These are phyloP conservation scores for Sparassis latifolia DNA, from an alignment of 1,284 basidiomycete species.

Conservation along the genomic window DNA sequence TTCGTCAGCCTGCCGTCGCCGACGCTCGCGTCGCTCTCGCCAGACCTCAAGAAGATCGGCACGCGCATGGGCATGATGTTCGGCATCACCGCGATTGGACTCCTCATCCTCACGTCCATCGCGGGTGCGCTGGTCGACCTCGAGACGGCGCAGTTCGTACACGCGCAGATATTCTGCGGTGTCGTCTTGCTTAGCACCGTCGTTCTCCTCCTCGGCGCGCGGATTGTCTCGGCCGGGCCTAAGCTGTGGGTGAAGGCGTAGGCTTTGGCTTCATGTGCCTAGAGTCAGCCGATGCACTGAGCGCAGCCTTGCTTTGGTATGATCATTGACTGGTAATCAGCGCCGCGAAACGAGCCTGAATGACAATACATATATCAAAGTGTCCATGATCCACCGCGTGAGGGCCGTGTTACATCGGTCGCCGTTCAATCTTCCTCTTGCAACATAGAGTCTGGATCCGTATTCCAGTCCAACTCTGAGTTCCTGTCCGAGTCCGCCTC, in stretches of 20 bases:
- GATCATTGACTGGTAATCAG: no score
- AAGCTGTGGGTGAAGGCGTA: constrained; percentile 3
- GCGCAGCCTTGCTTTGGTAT: no score
- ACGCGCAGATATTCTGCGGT: constrained; percentile 7
- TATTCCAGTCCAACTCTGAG: no score
- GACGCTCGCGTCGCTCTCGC: constrained; percentile 2
- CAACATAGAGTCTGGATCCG: no score
- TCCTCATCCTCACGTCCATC: constrained; percentile 8
- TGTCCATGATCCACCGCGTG: no score
- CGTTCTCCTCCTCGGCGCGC: background rate
- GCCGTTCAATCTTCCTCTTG: no score
- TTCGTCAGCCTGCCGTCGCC: constrained; percentile 6
- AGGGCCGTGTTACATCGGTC: no score
- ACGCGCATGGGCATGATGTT: constrained; percentile 9
- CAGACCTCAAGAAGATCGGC: constrained; percentile 4
- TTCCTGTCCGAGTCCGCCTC: no score
- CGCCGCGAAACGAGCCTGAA: no score
- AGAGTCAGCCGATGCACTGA: no score
- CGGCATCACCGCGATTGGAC: constrained; percentile 3
- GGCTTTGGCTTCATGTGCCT: background rate
- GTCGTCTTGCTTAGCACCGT: constrained; percentile 1
- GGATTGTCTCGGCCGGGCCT: background rate
- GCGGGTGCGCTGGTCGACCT: constrained; percentile 7
- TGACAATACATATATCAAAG: no score
- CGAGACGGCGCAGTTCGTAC: constrained; percentile 1